A percentile compares a stretch with the other conserved stretches of the same genome.
These are phyloP conservation scores for Neonectria punicea DNA, from an alignment of 2,329 filamentous ascomycete species.

Conservation along the genomic window DNA sequence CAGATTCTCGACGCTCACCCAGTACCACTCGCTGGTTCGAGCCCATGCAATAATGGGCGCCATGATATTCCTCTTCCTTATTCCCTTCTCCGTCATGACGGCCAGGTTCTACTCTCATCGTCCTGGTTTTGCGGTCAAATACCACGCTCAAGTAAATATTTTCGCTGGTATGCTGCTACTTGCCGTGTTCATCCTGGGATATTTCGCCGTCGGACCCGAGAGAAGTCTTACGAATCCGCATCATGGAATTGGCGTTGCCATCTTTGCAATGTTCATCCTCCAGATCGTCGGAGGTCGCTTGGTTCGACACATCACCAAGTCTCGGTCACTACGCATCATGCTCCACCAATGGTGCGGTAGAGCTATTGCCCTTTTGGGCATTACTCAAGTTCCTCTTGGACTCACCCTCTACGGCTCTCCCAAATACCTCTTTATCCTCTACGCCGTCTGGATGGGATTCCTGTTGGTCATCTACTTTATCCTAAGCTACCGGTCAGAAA, in stretches of 20 bases:
- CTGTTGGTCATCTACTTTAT: constrained; percentile 83
- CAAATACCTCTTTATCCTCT: constrained; percentile 85
- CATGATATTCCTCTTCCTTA: constrained; percentile 77
- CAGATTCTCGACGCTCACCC: constrained; percentile 73
- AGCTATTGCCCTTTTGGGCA: constrained; percentile 79
- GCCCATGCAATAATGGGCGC: constrained; percentile 79
- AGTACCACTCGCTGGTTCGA: constrained; percentile 77
- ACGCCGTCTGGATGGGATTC: constrained; percentile 79
- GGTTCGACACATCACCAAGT: constrained; percentile 63
- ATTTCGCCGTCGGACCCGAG: constrained; percentile 79
- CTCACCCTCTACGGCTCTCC: constrained; percentile 94
- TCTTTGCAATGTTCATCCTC: constrained; percentile 77
- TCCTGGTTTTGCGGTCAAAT: constrained; percentile 69
- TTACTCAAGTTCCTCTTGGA: constrained; percentile 88
- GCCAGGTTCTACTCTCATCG: constrained; percentile 76
- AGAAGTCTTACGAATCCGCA: constrained; percentile 83
- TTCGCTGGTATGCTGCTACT: constrained; percentile 74
- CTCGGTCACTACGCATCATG: constrained; percentile 64
- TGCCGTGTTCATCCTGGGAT: constrained; percentile 79
- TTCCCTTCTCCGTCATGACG: constrained; percentile 78
- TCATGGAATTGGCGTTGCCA: constrained; percentile 83
- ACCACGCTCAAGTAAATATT: constrained; percentile 80
- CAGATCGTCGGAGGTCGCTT: constrained; percentile 77
- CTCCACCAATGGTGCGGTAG: constrained; percentile 92
- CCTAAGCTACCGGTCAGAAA: constrained; percentile 75